These are phyloP conservation scores for Lactarius sp. DNA, from an alignment of 768 basidiomycete genomes.

Conservation along the genomic window DNA sequence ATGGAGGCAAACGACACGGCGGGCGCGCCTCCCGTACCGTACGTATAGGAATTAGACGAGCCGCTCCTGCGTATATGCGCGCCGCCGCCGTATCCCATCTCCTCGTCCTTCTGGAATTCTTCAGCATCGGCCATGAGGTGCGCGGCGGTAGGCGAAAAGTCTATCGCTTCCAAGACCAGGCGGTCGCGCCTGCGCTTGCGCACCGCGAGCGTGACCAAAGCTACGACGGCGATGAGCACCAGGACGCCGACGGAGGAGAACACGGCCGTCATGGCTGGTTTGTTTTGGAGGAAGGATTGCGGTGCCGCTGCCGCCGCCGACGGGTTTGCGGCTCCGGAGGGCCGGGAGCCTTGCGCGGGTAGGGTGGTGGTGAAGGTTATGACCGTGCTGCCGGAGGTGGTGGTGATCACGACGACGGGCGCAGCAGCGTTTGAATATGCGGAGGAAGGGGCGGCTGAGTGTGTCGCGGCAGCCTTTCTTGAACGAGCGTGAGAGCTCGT, in stretches of 20 bases:
- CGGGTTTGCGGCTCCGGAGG: constrained; percentile 24
- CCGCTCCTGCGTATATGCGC: background rate
- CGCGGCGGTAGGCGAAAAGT: constrained; percentile 21
- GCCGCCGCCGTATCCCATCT: background rate
- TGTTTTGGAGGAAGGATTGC: constrained; percentile 58
- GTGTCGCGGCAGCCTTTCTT: background rate
- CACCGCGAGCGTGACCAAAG: constrained; percentile 42
- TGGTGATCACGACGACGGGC: constrained; percentile 4
- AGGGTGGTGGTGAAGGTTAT: constrained; percentile 26
- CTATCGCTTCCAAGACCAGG: constrained; percentile 27
- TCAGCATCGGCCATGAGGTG: background rate
- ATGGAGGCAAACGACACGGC: too few species aligned
- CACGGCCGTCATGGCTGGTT: constrained; percentile 54
- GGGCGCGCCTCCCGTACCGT: background rate
- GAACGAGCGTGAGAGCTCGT: background rate
- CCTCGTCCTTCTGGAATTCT: constrained; percentile 1
- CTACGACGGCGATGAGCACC: constrained; percentile 43
- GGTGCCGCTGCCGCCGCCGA: constrained; percentile 7
- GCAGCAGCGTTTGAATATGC: background rate
- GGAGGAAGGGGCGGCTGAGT: background rate
- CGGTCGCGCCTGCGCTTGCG: constrained; percentile 44
- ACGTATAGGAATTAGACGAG: background rate
- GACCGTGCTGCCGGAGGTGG: constrained; percentile 16
- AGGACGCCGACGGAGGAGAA: constrained; percentile 50
- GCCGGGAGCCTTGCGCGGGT: constrained; percentile 27